phyloP scores from a whole-genome alignment of 345 rosid genomes.

The Carallia pectinifolia region DNA sequence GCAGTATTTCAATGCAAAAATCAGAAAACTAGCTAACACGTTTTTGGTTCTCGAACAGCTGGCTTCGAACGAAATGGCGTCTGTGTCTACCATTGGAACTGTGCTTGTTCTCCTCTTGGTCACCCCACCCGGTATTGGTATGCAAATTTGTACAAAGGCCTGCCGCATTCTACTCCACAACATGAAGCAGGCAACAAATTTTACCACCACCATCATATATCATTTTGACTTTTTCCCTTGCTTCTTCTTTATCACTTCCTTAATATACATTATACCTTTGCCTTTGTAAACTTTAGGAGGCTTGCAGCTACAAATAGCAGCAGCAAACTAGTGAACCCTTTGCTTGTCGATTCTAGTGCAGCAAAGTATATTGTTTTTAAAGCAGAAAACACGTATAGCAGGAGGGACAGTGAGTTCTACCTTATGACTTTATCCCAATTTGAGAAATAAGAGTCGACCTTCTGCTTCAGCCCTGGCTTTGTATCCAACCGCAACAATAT shows the following conservation, averaged over 20 bases:
- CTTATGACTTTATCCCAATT: slow-evolving; percentile 82
- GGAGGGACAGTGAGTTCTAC: slow-evolving; percentile 79
- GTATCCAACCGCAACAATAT: slow-evolving; percentile 84
- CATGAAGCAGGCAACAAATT: too few species aligned
- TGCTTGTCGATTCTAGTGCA: slow-evolving; percentile 82
- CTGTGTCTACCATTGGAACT: too few species aligned
- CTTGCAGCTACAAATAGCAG: slow-evolving; percentile 63
- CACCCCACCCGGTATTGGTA: too few species aligned
- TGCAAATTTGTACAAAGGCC: too few species aligned
- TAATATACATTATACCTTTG: slow-evolving; percentile 70
- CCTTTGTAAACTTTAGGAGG: slow-evolving; percentile 85
- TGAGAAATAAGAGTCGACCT: slow-evolving; percentile 58
- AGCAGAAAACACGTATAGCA: slow-evolving; percentile 74
- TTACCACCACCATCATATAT: not conserved
- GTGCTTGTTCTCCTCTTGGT: too few species aligned
- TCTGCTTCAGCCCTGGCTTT: slow-evolving; percentile 73
- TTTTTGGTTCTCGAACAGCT: too few species aligned
- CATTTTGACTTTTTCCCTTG: slow-evolving; percentile 73
- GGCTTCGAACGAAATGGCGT: too few species aligned
- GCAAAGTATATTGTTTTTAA: slow-evolving; percentile 77
- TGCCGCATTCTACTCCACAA: too few species aligned
- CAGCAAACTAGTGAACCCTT: slow-evolving; percentile 81
- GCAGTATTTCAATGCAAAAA: too few species aligned
- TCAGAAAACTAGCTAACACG: too few species aligned
- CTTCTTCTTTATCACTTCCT: slow-evolving; percentile 73